A percentile compares a stretch with the other conserved stretches of the same genome.
Evolutionary conservation across 2,329 filamentous ascomycete species (phyloP).

Genomic region (Nigrospora osmanthi): DNA sequence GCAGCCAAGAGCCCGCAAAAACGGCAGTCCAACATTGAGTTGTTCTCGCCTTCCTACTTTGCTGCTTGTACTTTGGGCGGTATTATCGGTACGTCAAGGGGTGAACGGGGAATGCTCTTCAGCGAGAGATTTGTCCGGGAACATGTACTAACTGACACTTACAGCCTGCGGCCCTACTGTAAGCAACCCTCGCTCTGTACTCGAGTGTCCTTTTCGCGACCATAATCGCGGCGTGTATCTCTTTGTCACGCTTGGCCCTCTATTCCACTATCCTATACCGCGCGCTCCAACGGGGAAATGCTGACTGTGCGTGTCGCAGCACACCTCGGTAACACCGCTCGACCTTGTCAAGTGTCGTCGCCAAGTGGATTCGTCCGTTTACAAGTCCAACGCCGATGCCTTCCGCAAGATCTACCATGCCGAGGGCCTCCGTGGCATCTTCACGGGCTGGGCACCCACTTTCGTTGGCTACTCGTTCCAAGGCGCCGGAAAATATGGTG

Average conservation of each 20-base stretch:
- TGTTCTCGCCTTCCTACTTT: constrained; percentile 6
- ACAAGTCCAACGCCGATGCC: constrained; percentile 73
- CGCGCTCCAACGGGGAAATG: too few relatives aligned
- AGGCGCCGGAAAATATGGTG: constrained; percentile 82
- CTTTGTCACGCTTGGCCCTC: too few relatives aligned
- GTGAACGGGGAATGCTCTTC: too few relatives aligned
- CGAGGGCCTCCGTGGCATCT: constrained; percentile 72
- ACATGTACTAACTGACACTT: not conserved
- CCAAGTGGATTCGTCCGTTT: constrained; percentile 75
- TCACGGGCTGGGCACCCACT: constrained; percentile 78
- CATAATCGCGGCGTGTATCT: too few relatives aligned
- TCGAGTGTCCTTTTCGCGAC: too few relatives aligned
- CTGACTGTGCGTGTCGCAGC: not conserved
- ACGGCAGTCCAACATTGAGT: constrained; percentile 2
- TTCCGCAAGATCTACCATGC: constrained; percentile 66
- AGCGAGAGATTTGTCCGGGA: not conserved
- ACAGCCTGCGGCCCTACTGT: constrained; percentile 5
- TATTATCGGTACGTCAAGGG: constrained; percentile 4
- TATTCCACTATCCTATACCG: too few relatives aligned
- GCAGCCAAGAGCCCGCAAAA: not conserved
- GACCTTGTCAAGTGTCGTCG: constrained; percentile 84
- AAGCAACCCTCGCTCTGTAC: too few relatives aligned
- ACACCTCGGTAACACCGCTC: constrained; percentile 40
- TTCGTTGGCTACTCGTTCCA: constrained; percentile 75
- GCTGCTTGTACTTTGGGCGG: constrained; percentile 6